Evolutionary conservation across 148 eudicot species (phyloP).

Genomic region (Oxyria digyna): DNA sequence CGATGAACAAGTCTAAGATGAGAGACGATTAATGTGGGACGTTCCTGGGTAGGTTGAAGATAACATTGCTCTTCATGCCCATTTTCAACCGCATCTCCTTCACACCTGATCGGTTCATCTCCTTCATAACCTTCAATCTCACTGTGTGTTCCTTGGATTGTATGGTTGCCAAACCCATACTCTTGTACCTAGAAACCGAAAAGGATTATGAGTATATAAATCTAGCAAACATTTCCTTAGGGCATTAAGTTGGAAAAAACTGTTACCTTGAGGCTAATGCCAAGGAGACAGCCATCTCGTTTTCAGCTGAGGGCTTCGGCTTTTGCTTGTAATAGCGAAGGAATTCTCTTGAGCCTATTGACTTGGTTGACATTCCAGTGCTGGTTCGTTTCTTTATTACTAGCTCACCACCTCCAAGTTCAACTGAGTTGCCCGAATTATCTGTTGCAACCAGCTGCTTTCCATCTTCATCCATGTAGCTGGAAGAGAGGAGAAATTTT

Average conservation of each 20-base stretch:
- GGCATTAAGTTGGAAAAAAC: too few relatives aligned
- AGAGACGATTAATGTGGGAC: slow-evolving; percentile 39
- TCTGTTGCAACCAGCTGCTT: slow-evolving; percentile 57
- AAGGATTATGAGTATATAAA: background rate
- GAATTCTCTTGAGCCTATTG: slow-evolving; percentile 84
- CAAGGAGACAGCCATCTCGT: slow-evolving; percentile 36
- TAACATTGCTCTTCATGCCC: slow-evolving; percentile 90
- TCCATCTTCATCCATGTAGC: slow-evolving; percentile 68
- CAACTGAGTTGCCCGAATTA: slow-evolving; percentile 33
- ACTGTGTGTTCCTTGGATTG: slow-evolving; percentile 66
- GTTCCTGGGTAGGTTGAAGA: slow-evolving; percentile 81
- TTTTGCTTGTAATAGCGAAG: slow-evolving; percentile 87
- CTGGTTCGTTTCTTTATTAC: slow-evolving; percentile 48
- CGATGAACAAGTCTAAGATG: background rate
- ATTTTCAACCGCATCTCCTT: slow-evolving; percentile 72
- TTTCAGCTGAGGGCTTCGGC: slow-evolving; percentile 66
- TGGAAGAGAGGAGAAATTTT: slow-evolving; percentile 15
- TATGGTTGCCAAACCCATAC: slow-evolving; percentile 87
- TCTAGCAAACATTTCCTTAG: too few relatives aligned
- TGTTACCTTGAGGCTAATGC: slow-evolving; percentile 89
- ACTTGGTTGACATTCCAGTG: slow-evolving; percentile 35
- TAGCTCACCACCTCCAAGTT: slow-evolving; percentile 78
- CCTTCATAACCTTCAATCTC: slow-evolving; percentile 86
- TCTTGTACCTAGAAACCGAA: slow-evolving; percentile 46
- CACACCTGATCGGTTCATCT: slow-evolving; percentile 60